These are phyloP conservation scores for Cercospora canescens DNA, from an alignment of 2,329 filamentous ascomycete species.

Conservation along the genomic window DNA sequence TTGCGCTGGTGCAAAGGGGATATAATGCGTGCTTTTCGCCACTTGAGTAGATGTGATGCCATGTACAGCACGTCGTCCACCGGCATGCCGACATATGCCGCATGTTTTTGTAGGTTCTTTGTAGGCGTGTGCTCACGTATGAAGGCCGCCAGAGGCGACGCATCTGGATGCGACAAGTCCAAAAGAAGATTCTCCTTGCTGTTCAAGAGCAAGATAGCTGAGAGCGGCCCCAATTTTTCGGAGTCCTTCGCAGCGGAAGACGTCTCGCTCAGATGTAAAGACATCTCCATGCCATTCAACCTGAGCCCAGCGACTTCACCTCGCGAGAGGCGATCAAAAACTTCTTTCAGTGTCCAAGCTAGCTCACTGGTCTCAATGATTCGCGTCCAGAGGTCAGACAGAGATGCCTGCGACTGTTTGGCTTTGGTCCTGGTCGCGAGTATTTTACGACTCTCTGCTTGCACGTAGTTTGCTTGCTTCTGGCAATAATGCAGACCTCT, in stretches of 20 bases:
- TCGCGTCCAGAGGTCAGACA: conserved; percentile 40
- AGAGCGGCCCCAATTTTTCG: conserved; percentile 60
- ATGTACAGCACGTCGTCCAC: conserved; percentile 81
- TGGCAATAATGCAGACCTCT: conserved; percentile 93
- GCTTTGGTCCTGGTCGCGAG: conserved; percentile 78
- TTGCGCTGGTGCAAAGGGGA: conserved; percentile 87
- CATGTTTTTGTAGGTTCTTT: conserved; percentile 70
- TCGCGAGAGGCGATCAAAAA: conserved; percentile 25
- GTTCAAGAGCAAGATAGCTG: conserved; percentile 79
- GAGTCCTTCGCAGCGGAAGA: neutral
- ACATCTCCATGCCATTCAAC: conserved; percentile 70
- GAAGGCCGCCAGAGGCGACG: conserved; percentile 74
- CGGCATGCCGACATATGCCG: conserved; percentile 69
- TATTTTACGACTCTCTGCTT: conserved; percentile 84
- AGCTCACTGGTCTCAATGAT: conserved; percentile 33
- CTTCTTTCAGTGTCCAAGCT: conserved; percentile 34
- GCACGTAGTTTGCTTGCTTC: conserved; percentile 84
- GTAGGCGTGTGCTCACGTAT: conserved; percentile 60
- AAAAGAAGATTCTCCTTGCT: conserved; percentile 78
- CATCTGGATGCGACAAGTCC: conserved; percentile 69
- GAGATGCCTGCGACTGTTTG: conserved; percentile 52
- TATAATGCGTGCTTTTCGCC: conserved; percentile 89
- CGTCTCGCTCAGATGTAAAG: conserved; percentile 59
- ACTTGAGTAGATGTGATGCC: conserved; percentile 91
- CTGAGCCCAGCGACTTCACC: conserved; percentile 37